phyloP scores from a whole-genome alignment of 805 yeast genomes.

The Nakazawaea ambrosiae region DNA sequence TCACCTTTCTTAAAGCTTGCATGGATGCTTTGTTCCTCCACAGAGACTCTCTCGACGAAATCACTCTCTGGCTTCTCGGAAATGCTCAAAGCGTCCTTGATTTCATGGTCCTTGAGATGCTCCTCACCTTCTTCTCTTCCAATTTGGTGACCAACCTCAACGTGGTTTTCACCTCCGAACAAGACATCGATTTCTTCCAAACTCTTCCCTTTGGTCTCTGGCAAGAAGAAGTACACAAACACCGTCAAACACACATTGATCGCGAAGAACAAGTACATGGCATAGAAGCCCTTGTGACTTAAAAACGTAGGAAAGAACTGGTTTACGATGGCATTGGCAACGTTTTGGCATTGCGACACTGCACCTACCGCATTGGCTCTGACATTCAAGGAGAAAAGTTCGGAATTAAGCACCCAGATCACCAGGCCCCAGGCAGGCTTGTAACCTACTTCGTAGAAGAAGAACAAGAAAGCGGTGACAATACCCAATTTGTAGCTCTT shows the following conservation, averaged over 20 bases:
- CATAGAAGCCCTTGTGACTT: slow-evolving; percentile 35
- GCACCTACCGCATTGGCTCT: slow-evolving; percentile 35
- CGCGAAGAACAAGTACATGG: slow-evolving; percentile 27
- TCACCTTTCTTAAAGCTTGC: too few relatives aligned
- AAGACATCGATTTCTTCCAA: slow-evolving; percentile 38
- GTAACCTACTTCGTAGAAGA: slow-evolving; percentile 62
- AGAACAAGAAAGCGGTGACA: slow-evolving; percentile 38
- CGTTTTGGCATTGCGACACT: slow-evolving; percentile 39
- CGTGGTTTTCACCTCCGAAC: slow-evolving; percentile 19
- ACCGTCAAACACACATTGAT: slow-evolving; percentile 30
- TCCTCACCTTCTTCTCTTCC: slow-evolving; percentile 17
- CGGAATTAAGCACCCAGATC: slow-evolving; percentile 40
- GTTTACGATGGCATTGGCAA: slow-evolving; percentile 39
- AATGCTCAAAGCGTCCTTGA: not conserved
- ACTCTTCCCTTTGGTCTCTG: slow-evolving; percentile 39
- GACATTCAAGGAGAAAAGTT: slow-evolving; percentile 35
- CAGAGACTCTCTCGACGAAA: not conserved
- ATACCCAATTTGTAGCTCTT: slow-evolving; percentile 40
- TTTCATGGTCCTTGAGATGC: slow-evolving; percentile 15
- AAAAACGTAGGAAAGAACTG: slow-evolving; percentile 42
- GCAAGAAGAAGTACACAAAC: slow-evolving; percentile 33
- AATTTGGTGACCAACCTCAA: slow-evolving; percentile 26
- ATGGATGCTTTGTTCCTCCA: too few relatives aligned
- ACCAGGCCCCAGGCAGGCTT: slow-evolving; percentile 40
- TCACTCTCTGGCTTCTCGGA: slow-evolving; percentile 3